phyloP scores from a whole-genome alignment of 75 land plant genomes.

The Pinus albicaulis region DNA sequence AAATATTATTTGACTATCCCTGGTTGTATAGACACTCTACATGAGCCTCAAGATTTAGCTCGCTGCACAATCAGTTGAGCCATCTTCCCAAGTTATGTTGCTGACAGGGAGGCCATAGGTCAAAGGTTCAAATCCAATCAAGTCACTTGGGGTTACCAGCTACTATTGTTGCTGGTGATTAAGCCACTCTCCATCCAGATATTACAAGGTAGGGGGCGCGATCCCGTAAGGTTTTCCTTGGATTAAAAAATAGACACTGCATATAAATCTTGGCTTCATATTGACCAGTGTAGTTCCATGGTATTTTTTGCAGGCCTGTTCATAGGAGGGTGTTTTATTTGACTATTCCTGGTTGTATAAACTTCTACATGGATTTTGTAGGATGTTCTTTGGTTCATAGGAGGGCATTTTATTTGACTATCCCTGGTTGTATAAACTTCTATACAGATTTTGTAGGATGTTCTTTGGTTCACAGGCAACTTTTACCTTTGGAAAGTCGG shows the following conservation, averaged over 20 bases:
- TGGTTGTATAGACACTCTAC: neutral
- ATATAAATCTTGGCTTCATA: neutral
- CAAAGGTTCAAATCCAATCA: no score
- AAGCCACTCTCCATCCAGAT: no score
- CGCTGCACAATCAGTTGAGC: no score
- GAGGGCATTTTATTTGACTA: constrained; percentile 2
- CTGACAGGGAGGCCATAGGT: no score
- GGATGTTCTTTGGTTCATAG: neutral
- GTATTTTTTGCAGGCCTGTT: neutral
- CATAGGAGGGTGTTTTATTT: constrained; percentile 3
- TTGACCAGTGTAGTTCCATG: neutral
- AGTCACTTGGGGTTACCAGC: no score
- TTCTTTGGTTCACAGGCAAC: neutral
- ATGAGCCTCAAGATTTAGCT: no score
- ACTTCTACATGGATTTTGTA: neutral
- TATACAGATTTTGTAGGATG: neutral
- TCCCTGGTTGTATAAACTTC: neutral
- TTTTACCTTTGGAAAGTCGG: neutral
- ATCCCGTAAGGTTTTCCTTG: no score
- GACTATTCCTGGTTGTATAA: neutral
- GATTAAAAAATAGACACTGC: no score
- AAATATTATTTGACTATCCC: neutral
- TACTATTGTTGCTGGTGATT: no score
- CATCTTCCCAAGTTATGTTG: no score
- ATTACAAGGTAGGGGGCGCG: no score